Conservation (phyloP, 108 stramenopile genomes). For the Cylindrotheca closterium region DNA sequence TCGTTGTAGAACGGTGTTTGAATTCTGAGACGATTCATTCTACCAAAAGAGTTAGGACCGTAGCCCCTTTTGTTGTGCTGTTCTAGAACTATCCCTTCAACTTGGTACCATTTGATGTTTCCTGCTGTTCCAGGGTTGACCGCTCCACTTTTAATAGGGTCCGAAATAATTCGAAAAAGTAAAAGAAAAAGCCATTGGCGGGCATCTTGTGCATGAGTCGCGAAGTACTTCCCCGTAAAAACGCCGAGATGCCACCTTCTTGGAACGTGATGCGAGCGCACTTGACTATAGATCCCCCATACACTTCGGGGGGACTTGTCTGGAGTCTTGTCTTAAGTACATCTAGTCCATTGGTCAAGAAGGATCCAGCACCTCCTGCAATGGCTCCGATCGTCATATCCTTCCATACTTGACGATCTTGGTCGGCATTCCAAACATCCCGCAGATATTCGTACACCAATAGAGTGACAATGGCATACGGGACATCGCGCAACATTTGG, state of each 20-base stretch:
- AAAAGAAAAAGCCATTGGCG: conserved; percentile 88
- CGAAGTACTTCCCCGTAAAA: conserved; percentile 75
- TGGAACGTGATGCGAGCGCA: conserved; percentile 42
- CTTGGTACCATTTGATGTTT: background rate
- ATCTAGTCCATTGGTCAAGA: conserved; percentile 85
- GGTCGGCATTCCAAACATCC: conserved; percentile 15
- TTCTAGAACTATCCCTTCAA: background rate
- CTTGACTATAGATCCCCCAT: conserved; percentile 49
- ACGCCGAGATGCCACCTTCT: conserved; percentile 67
- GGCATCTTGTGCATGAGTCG: conserved; percentile 89
- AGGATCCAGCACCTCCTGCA: conserved; percentile 81
- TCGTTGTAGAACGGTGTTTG: no score
- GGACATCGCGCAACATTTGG: conserved; percentile 87
- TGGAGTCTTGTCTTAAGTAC: conserved; percentile 87
- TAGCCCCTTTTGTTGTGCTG: background rate
- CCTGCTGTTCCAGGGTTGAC: background rate
- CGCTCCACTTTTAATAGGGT: background rate
- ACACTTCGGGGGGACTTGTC: conserved; percentile 56
- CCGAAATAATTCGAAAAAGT: conserved; percentile 85
- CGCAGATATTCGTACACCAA: conserved; percentile 80
- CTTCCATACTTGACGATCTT: background rate
- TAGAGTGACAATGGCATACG: conserved; percentile 87
- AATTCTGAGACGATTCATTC: no score
- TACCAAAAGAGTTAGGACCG: no score
- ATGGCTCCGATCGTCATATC: conserved; percentile 83